Evolutionary conservation across 2,329 filamentous ascomycete species (phyloP).

Genomic region (Claviceps fusiformis): DNA sequence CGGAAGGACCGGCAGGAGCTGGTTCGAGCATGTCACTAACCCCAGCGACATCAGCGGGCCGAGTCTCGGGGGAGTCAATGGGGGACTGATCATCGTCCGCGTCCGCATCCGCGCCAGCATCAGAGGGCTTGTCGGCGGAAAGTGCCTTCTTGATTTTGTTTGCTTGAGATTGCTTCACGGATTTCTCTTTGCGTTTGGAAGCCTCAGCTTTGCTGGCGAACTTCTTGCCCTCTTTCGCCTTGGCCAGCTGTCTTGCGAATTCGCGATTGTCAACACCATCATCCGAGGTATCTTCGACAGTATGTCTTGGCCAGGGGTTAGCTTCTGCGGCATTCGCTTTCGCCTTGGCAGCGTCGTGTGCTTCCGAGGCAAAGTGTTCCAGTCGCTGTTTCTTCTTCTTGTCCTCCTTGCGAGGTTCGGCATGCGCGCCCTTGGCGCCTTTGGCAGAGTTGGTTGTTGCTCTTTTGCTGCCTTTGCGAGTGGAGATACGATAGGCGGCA

Average conservation of each 20-base stretch:
- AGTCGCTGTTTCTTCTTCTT: constrained; percentile 33
- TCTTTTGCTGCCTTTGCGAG: constrained; percentile 20
- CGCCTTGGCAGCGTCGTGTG: constrained; percentile 24
- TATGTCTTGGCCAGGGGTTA: constrained; percentile 6
- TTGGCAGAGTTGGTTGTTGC: constrained; percentile 15
- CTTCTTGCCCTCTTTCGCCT: constrained; percentile 55
- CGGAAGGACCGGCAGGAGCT: constrained; percentile 50
- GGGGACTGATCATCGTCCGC: constrained; percentile 72
- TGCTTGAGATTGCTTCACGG: constrained; percentile 55
- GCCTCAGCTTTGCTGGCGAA: constrained; percentile 38
- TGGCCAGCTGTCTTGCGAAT: constrained; percentile 62
- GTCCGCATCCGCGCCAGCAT: constrained; percentile 60
- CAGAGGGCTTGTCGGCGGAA: constrained; percentile 33
- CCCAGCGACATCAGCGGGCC: constrained; percentile 47
- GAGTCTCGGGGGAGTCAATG: constrained; percentile 48
- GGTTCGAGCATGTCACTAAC: constrained; percentile 89
- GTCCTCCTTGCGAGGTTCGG: constrained; percentile 26
- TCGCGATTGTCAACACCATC: constrained; percentile 57
- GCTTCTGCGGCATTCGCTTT: constrained; percentile 17
- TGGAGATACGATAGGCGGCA: constrained; percentile 22
- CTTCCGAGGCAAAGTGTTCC: constrained; percentile 25
- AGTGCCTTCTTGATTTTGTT: constrained; percentile 33
- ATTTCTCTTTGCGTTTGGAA: constrained; percentile 52
- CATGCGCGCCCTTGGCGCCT: constrained; percentile 15
- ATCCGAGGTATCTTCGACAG: constrained; percentile 30